Base-by-base conservation (phyloP, 495 filamentous ascomycete species). In the Hypoxylon perforatum region DNA sequence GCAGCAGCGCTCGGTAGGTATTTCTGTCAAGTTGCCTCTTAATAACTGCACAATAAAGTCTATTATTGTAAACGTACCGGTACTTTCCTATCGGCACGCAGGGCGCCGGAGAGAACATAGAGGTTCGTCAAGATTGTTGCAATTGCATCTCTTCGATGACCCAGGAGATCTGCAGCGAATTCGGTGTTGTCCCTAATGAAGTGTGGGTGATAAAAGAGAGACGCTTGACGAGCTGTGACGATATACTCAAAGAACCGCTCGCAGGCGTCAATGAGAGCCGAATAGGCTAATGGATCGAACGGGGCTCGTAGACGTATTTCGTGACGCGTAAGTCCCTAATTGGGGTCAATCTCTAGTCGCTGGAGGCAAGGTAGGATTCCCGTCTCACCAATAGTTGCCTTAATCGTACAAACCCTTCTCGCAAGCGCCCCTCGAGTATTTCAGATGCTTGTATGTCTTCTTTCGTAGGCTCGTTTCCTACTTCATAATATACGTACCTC, bases 191-290 rank as follows among this genome's bases (percentile, higher is more conserved):
- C 78, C 63, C 75, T 59, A n/a, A 78, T 75, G 28, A 71, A 79
- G 39, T 76, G 73, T 1, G 84, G 84, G 45, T 84, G 83, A 65
- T 86, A 88, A 58, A 85, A 86, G 19, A 87, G 65, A n/a, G 78
- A 81, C 9, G 83, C 82, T 59, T 87, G 84, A 7, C 85, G 84
- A 7, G 87, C 80, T 46, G 83, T 77, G 44, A 87, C 79, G 33
- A 87, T 78, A 53, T 85, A 84, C 62, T 86, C 84, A 54, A 87
- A 85, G 74, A 87, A 84, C 7, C 76, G 73, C 63, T 87, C 85
- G 51, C 81, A 84, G 17, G 79, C 73, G 55, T 81, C 77, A 30
- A 87, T 84, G 11, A 86, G 79, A 10, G 76, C 83, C n/a, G 76
- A 80, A 70, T 86, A 87, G 0, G 85, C 85, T 4, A 81, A 73